phyloP scores from a whole-genome alignment of 2,329 filamentous ascomycete species.

The Byssothecium circinans region DNA sequence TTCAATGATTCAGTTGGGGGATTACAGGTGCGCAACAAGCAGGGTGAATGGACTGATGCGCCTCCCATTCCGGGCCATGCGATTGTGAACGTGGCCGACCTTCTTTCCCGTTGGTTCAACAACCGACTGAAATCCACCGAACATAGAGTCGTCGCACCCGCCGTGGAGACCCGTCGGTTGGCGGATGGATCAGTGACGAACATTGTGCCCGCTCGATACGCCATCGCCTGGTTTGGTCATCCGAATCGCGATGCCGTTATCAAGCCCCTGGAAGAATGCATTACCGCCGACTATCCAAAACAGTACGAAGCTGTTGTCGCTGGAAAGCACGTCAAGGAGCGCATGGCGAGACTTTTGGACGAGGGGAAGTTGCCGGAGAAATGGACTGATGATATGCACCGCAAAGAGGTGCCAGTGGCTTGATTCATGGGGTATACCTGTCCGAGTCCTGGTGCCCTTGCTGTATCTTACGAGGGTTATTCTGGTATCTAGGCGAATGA shows the following conservation, averaged over 20 bases:
- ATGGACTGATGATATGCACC: not conserved
- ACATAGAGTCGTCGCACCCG: not conserved
- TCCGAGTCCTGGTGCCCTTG: not conserved
- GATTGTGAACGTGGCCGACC: not conserved
- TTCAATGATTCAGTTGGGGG: not conserved
- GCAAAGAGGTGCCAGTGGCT: not conserved
- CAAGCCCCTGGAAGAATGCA: not conserved
- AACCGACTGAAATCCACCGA: not conserved
- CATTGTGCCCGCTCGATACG: not conserved
- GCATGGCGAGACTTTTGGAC: not conserved
- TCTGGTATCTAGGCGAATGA: not conserved
- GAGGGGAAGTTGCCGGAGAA: not conserved
- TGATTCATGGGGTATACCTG: not conserved
- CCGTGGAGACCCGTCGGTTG: not conserved
- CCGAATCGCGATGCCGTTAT: not conserved
- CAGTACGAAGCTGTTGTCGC: not conserved
- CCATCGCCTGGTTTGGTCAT: not conserved
- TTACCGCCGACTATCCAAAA: not conserved
- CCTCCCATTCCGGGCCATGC: not conserved
- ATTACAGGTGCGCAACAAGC: not conserved
- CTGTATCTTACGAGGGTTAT: not conserved
- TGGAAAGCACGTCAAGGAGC: constrained; percentile 1
- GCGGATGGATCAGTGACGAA: not conserved
- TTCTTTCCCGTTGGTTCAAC: not conserved
- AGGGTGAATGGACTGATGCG: not conserved